Percentiles rank a stretch among this genome's conserved stretches.
Evolutionary conservation across 169 alveolate species (phyloP).

Genomic region (Cryptosporidium muris): DNA sequence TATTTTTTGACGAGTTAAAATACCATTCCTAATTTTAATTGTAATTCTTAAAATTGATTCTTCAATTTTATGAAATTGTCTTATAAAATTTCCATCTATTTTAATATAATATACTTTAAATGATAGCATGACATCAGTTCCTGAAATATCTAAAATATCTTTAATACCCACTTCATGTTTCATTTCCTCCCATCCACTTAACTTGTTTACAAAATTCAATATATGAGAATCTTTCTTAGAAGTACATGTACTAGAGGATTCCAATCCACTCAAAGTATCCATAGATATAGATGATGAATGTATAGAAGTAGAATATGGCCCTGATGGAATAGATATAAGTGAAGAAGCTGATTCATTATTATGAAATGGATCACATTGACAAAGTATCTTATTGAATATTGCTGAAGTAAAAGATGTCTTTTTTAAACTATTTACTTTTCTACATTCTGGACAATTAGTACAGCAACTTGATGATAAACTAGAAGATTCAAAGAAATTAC

Average conservation of each 20-base stretch:
- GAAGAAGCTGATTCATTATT: constrained; percentile 23
- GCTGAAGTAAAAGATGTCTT: no score
- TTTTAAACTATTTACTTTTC: no score
- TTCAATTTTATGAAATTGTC: not conserved
- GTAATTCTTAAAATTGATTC: constrained; percentile 20
- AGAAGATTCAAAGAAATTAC: no score
- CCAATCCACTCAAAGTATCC: no score
- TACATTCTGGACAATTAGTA: no score
- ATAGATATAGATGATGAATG: not conserved
- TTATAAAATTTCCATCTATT: constrained; percentile 2
- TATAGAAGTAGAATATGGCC: constrained; percentile 1
- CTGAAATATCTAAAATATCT: not conserved
- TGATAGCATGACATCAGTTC: constrained; percentile 9
- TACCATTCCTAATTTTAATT: constrained; percentile 19
- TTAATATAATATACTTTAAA: constrained; percentile 3
- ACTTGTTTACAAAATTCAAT: not conserved
- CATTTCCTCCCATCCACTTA: not conserved
- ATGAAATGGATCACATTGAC: constrained; percentile 25
- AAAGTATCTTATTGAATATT: no score
- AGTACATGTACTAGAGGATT: not conserved
- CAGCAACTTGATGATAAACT: no score
- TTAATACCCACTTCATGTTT: not conserved
- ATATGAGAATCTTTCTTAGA: not conserved
- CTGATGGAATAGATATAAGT: constrained; percentile 6
- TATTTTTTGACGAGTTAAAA: not conserved